A percentile compares a stretch with the other conserved stretches of the same genome.
Conservation (phyloP, 1,139 yeast genomes). For the Lodderomyces beijingensis region DNA sequence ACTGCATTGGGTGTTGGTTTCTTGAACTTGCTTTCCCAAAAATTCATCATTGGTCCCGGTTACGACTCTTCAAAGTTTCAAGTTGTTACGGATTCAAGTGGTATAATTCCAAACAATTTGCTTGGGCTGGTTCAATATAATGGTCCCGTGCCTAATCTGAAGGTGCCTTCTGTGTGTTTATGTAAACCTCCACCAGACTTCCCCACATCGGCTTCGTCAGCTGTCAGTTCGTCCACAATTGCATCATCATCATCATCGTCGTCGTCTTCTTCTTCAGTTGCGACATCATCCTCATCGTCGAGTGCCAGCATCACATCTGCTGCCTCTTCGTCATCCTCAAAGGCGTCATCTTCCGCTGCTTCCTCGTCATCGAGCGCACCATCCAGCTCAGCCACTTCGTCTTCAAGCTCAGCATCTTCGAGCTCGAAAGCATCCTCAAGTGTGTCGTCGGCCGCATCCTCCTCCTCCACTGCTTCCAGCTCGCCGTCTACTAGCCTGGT, state of each 20-base stretch:
- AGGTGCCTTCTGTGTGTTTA: conserved; percentile 14
- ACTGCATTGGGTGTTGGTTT: conserved; percentile 11
- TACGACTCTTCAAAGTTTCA: conserved; percentile 12
- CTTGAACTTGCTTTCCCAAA: conserved; percentile 11
- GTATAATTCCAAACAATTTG: conserved; percentile 10
- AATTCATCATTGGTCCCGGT: conserved; percentile 22
- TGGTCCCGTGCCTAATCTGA: conserved; percentile 6
- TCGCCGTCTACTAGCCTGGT: neutral
- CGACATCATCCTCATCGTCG: neutral
- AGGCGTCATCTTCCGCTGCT: neutral
- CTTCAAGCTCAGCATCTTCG: neutral
- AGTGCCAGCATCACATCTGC: neutral
- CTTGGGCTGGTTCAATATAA: conserved; percentile 12
- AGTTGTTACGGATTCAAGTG: conserved; percentile 14
- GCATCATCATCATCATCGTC: no score
- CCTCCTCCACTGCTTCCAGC: neutral
- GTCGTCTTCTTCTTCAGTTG: no score
- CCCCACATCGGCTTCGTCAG: conserved; percentile 7
- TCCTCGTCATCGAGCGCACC: neutral
- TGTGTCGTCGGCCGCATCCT: neutral
- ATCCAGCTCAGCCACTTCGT: neutral
- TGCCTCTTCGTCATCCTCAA: neutral
- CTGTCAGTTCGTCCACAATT: neutral
- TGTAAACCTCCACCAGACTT: conserved; percentile 14
- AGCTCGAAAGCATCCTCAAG: neutral